These are phyloP conservation scores for Moesziomyces sp. DNA, from an alignment of 1,284 basidiomycete genomes.

Conservation along the genomic window DNA sequence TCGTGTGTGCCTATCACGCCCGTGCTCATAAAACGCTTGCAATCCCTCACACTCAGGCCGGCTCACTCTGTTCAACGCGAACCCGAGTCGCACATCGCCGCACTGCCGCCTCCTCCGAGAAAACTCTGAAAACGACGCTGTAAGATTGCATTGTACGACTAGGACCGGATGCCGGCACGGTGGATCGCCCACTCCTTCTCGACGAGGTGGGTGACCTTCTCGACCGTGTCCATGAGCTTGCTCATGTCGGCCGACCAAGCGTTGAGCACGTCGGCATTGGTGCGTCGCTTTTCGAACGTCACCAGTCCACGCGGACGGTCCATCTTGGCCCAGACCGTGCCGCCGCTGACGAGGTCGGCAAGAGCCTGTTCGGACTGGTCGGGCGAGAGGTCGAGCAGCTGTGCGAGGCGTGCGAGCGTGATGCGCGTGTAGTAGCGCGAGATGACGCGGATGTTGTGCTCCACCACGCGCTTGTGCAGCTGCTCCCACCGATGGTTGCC, in stretches of 20 bases:
- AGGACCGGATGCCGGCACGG: constrained; percentile 55
- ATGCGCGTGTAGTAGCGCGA: constrained; percentile 95
- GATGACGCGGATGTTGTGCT: constrained; percentile 97
- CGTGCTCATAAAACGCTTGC: no score
- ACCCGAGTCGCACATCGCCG: no score
- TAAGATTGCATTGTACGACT: not conserved
- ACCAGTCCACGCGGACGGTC: constrained; percentile 91
- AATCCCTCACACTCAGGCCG: no score
- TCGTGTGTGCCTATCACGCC: no score
- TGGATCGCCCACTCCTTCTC: constrained; percentile 66
- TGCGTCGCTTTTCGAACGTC: constrained; percentile 73
- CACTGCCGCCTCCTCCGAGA: no score
- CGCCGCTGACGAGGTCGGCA: constrained; percentile 79
- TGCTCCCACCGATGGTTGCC: constrained; percentile 90
- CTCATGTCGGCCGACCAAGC: constrained; percentile 96
- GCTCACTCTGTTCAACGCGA: no score
- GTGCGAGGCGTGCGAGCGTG: constrained; percentile 81
- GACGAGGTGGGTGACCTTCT: constrained; percentile 64
- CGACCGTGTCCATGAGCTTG: constrained; percentile 73
- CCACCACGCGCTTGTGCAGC: constrained; percentile 92
- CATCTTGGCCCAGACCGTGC: constrained; percentile 86
- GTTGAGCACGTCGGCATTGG: constrained; percentile 76
- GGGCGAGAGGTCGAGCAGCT: constrained; percentile 85
- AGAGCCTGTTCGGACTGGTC: constrained; percentile 88
- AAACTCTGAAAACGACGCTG: no score